A percentile compares a stretch with the other conserved stretches of the same genome.
These are phyloP conservation scores for Colletotrichum sp. DNA, from an alignment of 2,329 filamentous ascomycete genomes.

Conservation along the genomic window DNA sequence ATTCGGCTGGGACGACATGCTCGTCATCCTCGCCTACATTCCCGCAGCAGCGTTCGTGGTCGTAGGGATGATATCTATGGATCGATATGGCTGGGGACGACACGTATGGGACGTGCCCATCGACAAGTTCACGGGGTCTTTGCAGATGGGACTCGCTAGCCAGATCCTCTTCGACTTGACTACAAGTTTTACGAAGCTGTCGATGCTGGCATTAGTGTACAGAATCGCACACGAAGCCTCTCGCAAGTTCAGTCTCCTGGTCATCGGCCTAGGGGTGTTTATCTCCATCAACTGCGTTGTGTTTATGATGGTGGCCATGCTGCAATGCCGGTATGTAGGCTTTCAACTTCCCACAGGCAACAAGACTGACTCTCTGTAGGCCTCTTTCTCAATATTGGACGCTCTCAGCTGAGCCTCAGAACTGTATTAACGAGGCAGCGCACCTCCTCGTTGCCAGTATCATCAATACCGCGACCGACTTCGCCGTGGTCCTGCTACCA, in stretches of 20 bases:
- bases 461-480: conserved; percentile 65
- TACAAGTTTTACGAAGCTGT: conserved; percentile 44
- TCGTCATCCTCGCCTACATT: conserved; percentile 41
- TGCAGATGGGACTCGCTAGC: conserved; percentile 35
- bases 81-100: conserved; percentile 32
- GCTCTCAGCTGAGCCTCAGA: conserved; percentile 31
- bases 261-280: conserved; percentile 31
- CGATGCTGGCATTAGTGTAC: conserved; percentile 43
- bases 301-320: conserved; percentile 39
- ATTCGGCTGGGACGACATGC: conserved; percentile 39
- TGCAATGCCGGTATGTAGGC: conserved; percentile 42
- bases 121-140: conserved; percentile 23
- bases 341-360: conserved; percentile 16
- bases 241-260: conserved; percentile 32
- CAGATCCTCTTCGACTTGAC: conserved; percentile 41
- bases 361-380: conserved; percentile 26
- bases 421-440: conserved; percentile 53
- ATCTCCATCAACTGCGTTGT: conserved; percentile 35
- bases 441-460: conserved; percentile 60
- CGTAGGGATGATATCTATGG: conserved; percentile 30
- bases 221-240: conserved; percentile 37
- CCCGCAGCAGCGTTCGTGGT: conserved; percentile 36
- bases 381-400: conserved; percentile 44
- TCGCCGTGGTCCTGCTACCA: conserved; percentile 58
- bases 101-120: conserved; percentile 38